Base-by-base conservation (phyloP, 176 grass and related monocot species). In the Eremochloa ophiuroides region DNA sequence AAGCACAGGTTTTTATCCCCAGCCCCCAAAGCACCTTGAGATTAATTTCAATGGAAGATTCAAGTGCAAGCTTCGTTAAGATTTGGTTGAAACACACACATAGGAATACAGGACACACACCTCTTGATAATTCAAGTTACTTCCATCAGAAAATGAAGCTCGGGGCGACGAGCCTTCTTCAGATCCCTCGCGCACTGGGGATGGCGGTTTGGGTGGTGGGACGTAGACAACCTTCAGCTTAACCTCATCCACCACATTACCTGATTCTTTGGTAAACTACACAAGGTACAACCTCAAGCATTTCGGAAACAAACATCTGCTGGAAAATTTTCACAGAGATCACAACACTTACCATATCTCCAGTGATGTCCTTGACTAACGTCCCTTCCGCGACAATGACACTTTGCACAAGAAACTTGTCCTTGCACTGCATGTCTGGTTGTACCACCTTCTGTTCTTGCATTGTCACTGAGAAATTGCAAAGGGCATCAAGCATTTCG, bases 331-430 rank as follows among this genome's bases (percentile, higher is more conserved):
- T 29, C 59, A 77, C 33, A 84, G 13, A 69, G n/a, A 69, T 22
- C 7, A 38, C 30, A 66, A 28, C 47, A 76, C 14, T 22, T 90
- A 98, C 95, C 95, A 98, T 94, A 40, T 98, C 83, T 25, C 69
- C 66, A 23, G 88, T 93, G 37, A 98, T 81, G 66, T 93, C 95
- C 79, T 89, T 98, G 25, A 79, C 27, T 61, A 74, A 55, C 0
- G 48, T 76, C n/a, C 72, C 88, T 63, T 87, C 83, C 4, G 65
- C 75, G 35, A 87, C 86, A 71, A 93, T 70, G 38, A 89, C 88
- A 87, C 92, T 94, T 79, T 98, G 92, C 71, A 98, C 74, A 8
- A 98, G 95, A 85, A 94, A 94, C 77, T 94, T 98, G 85, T 98
- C 95, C 74, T 94, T 98, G 84, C 92, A 93, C 77, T 94, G 95